These are phyloP conservation scores for Talaromyces thailandensis DNA, from an alignment of 495 filamentous ascomycete genomes.

Conservation along the genomic window DNA sequence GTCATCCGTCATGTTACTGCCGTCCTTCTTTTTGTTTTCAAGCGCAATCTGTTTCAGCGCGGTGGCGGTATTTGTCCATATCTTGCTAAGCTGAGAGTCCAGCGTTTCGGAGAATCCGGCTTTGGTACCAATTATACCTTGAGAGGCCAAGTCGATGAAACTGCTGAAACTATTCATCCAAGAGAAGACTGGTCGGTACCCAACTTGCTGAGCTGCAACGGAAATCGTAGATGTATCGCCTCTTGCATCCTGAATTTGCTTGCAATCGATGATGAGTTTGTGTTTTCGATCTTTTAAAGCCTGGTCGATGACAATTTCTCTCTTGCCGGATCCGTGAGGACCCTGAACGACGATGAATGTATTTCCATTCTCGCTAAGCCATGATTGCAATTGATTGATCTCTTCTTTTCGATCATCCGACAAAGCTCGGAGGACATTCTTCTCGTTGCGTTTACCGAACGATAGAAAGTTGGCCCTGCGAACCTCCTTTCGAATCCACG, in stretches of 20 bases:
- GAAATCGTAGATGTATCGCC: slow-evolving; percentile 84
- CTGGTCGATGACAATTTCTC: slow-evolving; percentile 77
- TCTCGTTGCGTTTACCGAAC: slow-evolving; percentile 48
- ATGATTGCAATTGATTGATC: slow-evolving; percentile 73
- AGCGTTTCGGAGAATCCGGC: slow-evolving; percentile 92
- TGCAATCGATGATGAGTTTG: slow-evolving; percentile 88
- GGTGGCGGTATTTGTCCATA: slow-evolving; percentile 74
- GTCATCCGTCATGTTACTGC: slow-evolving; percentile 65
- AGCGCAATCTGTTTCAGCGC: slow-evolving; percentile 74
- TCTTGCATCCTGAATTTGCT: slow-evolving; percentile 82
- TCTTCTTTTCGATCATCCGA: slow-evolving; percentile 80
- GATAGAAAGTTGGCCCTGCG: slow-evolving; percentile 56
- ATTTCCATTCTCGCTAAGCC: slow-evolving; percentile 76
- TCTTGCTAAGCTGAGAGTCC: slow-evolving; percentile 85
- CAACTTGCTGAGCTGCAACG: slow-evolving; percentile 73
- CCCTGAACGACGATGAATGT: slow-evolving; percentile 95
- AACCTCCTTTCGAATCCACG: slow-evolving; percentile 75
- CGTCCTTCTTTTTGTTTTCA: slow-evolving; percentile 53
- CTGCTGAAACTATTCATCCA: slow-evolving; percentile 95
- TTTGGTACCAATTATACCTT: slow-evolving; percentile 89
- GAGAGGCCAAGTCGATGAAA: slow-evolving; percentile 82
- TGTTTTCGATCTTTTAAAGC: slow-evolving; percentile 67
- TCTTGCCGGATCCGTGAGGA: slow-evolving; percentile 84
- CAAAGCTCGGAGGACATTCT: slow-evolving; percentile 65
- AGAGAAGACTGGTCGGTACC: slow-evolving; percentile 88